Percentiles rank a stretch among this genome's conserved stretches.
These are phyloP conservation scores for Monosporascus cannonballus DNA, from an alignment of 2,329 filamentous ascomycete species.

Conservation along the genomic window DNA sequence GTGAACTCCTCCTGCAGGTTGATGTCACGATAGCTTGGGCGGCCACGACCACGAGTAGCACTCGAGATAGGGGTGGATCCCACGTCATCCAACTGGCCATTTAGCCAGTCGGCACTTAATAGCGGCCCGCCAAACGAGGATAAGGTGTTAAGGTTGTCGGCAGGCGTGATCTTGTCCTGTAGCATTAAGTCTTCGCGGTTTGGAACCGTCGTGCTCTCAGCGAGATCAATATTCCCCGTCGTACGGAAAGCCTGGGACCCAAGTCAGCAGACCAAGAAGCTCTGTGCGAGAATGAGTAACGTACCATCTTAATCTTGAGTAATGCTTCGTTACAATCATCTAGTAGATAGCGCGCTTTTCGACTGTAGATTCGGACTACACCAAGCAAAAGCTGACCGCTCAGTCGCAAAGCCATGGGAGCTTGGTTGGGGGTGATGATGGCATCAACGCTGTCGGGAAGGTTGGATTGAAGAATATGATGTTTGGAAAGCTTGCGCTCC, in stretches of 20 bases:
- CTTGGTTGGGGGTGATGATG: conserved; percentile 88
- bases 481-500: conserved; percentile 97
- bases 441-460: conserved; percentile 91
- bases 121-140: conserved; percentile 46
- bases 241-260: conserved; percentile 76
- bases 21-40: conserved; percentile 54
- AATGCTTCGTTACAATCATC: conserved; percentile 97
- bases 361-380: conserved; percentile 94
- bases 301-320: conserved; percentile 96
- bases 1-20: conserved; percentile 64
- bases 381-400: conserved; percentile 92
- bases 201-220: conserved; percentile 71
- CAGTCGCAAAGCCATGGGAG: conserved; percentile 87
- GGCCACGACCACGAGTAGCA: conserved; percentile 42
- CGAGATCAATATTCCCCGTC: conserved; percentile 89
- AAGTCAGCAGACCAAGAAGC: conserved; percentile 24
- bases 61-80: conserved; percentile 49
- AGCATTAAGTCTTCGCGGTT: conserved; percentile 83
- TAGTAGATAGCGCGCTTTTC: conserved; percentile 91
- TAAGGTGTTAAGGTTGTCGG: conserved; percentile 70
- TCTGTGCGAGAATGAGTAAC: conserved; percentile 1
- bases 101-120: conserved; percentile 78
- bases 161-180: conserved; percentile 87
- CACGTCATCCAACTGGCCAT: conserved; percentile 66
- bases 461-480: conserved; percentile 89